A percentile compares a stretch with the other conserved stretches of the same genome.
Evolutionary conservation across 306 rosid genomes (phyloP).

Genomic region (Boehmeria nivea): DNA sequence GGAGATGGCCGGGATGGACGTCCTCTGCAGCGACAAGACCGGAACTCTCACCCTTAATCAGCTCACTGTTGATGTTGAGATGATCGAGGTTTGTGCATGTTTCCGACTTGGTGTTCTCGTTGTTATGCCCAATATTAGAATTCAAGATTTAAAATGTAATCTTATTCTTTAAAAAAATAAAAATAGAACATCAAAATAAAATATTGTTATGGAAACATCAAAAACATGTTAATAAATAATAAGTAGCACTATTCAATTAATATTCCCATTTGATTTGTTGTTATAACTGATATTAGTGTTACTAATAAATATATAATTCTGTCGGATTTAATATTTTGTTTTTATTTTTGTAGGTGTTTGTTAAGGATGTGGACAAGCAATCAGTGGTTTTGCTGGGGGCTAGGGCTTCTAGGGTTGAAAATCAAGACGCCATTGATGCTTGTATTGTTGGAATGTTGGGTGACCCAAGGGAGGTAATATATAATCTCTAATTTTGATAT

Average conservation of each 20-base stretch:
- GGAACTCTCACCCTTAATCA: slow-evolving; percentile 87
- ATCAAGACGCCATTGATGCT: slow-evolving; percentile 92
- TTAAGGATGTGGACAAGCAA: slow-evolving; percentile 55
- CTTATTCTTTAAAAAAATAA: too few relatives aligned
- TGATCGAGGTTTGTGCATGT: slow-evolving; percentile 83
- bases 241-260: background rate
- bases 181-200: too few relatives aligned
- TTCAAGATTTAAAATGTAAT: too few relatives aligned
- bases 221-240: too few relatives aligned
- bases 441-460: slow-evolving; percentile 94
- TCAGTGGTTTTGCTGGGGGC: slow-evolving; percentile 60
- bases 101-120: too few relatives aligned
- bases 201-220: too few relatives aligned
- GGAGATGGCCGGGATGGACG: slow-evolving; percentile 98
- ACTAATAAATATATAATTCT: too few relatives aligned
- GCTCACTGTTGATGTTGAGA: slow-evolving; percentile 70
- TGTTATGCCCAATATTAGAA: too few relatives aligned
- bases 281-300: too few relatives aligned
- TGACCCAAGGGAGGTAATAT: slow-evolving; percentile 79
- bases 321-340: too few relatives aligned
- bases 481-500: too few relatives aligned
- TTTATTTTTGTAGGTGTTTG: slow-evolving; percentile 43
- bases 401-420: slow-evolving; percentile 82
- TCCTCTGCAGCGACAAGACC: slow-evolving; percentile 84
- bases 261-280: too few relatives aligned